These are phyloP conservation scores for Glonium stellatum DNA, from an alignment of 495 filamentous ascomycete genomes.

Conservation along the genomic window DNA sequence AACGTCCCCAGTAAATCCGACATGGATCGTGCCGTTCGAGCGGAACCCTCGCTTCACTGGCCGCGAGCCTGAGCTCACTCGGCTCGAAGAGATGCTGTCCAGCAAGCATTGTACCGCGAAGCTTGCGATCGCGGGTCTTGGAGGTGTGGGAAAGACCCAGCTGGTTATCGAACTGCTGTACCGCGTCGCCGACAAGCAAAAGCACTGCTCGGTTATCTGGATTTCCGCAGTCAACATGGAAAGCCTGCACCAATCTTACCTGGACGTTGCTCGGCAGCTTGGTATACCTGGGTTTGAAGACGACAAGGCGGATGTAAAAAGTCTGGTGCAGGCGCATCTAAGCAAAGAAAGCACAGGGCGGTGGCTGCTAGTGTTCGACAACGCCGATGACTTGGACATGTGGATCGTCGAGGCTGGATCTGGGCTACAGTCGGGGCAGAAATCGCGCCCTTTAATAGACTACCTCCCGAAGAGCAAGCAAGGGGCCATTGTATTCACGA, in stretches of 20 bases:
- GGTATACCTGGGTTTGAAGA: neutral
- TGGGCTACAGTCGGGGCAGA: neutral
- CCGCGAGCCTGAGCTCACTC: conserved; percentile 7
- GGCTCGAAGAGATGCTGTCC: conserved; percentile 6
- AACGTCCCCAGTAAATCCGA: neutral
- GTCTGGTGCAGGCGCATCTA: neutral
- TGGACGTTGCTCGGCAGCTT: conserved; percentile 1
- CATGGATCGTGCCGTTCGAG: conserved; percentile 2
- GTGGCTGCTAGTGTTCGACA: conserved; percentile 23
- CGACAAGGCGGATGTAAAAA: neutral
- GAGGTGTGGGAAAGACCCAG: conserved; percentile 3
- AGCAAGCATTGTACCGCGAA: neutral
- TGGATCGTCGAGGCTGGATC: neutral
- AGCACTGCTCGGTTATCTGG: conserved; percentile 2
- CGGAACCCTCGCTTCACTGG: conserved; percentile 8
- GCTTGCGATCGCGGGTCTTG: neutral
- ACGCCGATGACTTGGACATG: conserved; percentile 14
- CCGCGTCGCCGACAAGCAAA: neutral
- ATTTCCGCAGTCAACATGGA: conserved; percentile 1
- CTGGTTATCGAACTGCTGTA: neutral
- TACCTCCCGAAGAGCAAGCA: conserved; percentile 6
- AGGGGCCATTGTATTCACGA: conserved; percentile 47
- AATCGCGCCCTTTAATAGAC: neutral
- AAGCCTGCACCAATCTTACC: conserved; percentile 3
- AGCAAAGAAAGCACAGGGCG: conserved; percentile 16